Conservation (phyloP, 768 basidiomycete species). For the Suillus bovinus region DNA sequence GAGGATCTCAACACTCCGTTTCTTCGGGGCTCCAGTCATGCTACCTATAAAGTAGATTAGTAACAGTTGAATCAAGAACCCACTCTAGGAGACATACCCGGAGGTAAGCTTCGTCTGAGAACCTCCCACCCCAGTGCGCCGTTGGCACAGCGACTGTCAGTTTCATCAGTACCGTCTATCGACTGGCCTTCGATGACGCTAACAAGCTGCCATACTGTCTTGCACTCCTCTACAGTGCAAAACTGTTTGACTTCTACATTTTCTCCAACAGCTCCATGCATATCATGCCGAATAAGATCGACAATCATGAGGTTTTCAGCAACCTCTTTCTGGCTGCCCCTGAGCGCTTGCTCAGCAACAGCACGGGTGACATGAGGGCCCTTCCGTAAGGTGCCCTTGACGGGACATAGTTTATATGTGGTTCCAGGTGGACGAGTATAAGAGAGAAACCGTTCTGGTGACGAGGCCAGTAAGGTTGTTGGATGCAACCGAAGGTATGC, state of each 20-base stretch:
- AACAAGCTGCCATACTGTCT: constrained; percentile 94
- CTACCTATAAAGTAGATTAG: constrained; percentile 55
- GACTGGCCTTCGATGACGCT: constrained; percentile 85
- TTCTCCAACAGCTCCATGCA: constrained; percentile 81
- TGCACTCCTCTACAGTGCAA: constrained; percentile 87
- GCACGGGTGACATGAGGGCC: constrained; percentile 61
- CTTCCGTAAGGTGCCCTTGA: constrained; percentile 89
- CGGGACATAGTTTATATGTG: constrained; percentile 84
- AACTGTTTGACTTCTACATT: constrained; percentile 83
- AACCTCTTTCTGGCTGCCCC: constrained; percentile 80
- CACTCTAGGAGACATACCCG: constrained; percentile 52
- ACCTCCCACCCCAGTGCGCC: constrained; percentile 75
- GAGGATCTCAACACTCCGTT: constrained; percentile 89
- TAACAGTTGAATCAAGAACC: not conserved
- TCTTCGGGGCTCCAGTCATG: constrained; percentile 98
- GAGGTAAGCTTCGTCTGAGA: constrained; percentile 77
- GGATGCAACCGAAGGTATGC: constrained; percentile 78
- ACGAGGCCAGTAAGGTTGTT: constrained; percentile 79
- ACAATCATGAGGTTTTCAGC: constrained; percentile 99
- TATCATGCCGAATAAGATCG: constrained; percentile 91
- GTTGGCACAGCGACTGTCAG: constrained; percentile 37
- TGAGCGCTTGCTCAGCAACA: constrained; percentile 62
- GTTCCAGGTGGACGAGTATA: constrained; percentile 66
- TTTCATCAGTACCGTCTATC: constrained; percentile 32
- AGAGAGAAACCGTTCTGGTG: constrained; percentile 90